A percentile compares a stretch with the other conserved stretches of the same genome.
Evolutionary conservation across 768 basidiomycete genomes (phyloP).

Genomic region (Rhizopogon vulgaris): DNA sequence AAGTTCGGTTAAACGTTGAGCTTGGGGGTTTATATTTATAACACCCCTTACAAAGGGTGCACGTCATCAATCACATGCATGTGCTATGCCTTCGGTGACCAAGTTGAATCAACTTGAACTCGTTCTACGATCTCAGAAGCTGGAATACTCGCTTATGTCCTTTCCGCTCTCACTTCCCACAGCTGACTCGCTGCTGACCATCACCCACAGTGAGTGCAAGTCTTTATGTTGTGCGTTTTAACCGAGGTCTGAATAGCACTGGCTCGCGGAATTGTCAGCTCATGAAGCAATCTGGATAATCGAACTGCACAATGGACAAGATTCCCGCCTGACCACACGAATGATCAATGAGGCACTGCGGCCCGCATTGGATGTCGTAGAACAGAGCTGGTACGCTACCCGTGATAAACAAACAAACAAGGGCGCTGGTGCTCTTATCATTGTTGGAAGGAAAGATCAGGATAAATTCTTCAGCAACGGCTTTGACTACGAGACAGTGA

Average conservation of each 20-base stretch:
- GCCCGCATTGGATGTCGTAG: conserved; percentile 69
- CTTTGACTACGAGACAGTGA: conserved; percentile 52
- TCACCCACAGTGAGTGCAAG: conserved; percentile 54
- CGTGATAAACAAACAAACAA: conserved; percentile 30
- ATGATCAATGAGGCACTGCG: conserved; percentile 56
- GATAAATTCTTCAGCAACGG: conserved; percentile 91
- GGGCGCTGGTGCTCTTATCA: conserved; percentile 67
- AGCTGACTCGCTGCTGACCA: conserved; percentile 50
- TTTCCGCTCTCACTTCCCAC: conserved; percentile 47
- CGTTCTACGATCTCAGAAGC: too few relatives aligned
- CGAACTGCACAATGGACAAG: conserved; percentile 74
- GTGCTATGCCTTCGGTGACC: too few relatives aligned
- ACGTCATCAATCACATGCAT: too few relatives aligned
- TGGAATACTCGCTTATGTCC: background rate
- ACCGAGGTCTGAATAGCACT: background rate
- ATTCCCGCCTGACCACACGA: conserved; percentile 58
- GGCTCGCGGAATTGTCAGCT: conserved; percentile 30
- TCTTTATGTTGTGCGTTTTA: background rate
- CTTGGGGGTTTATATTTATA: too few relatives aligned
- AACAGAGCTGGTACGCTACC: conserved; percentile 61
- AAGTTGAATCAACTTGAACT: too few relatives aligned
- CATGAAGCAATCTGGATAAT: conserved; percentile 64
- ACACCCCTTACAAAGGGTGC: too few relatives aligned
- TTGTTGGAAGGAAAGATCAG: conserved; percentile 68
- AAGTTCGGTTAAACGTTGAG: too few relatives aligned